Base-by-base conservation (phyloP, 1,284 basidiomycete species). In the Schizophyllum commune region DNA sequence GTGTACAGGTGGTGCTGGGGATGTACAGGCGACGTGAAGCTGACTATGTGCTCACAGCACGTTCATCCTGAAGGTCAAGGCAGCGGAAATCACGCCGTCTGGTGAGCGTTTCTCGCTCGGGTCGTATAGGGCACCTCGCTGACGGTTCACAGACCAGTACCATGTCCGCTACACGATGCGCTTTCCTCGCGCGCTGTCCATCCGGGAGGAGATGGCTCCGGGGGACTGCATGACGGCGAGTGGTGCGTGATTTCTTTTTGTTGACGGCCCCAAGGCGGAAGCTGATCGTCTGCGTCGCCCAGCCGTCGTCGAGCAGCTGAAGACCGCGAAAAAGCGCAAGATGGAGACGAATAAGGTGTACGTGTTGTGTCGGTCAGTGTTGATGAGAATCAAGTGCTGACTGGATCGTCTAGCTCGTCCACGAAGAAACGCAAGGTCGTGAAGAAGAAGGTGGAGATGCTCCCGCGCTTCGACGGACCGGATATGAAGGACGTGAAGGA, bases 21-120 rank as follows among this genome's bases (percentile, higher is more conserved):
- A 22, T 58, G 17, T 3, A 4, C 4, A 17, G 8, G 9, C 17
- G 39, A 27, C 27, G 56, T 55, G 15, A 52, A 11, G 53, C 58
- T 52, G 57, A 32, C 53, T 32, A 5, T 19, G 32, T 55, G 2
- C 5, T 2, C 2, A 5, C 60, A 93, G 92, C 63, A 93, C 91
- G 0, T 94, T 94, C 72, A 89, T 97, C 34, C 66, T 97, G 64
- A 90, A 90, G 67, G 84, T 97, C 61, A 97, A 97, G 72, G 95
- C 92, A 0, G 90, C 94, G 0, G 94, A 96, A 70, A 91, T 97
- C 59, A 85, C 84, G 1, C 75, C 79, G 11, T 83, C 91, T 19
- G 88, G 93, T 87, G 61, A 65, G 76, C 67, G 27, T 19, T 32
- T 9, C 52, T 58, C 56, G 1, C 21, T 19, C 2, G 32, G 56